phyloP scores from a whole-genome alignment of 164 flowering plant species.

The Berberis vulgaris region DNA sequence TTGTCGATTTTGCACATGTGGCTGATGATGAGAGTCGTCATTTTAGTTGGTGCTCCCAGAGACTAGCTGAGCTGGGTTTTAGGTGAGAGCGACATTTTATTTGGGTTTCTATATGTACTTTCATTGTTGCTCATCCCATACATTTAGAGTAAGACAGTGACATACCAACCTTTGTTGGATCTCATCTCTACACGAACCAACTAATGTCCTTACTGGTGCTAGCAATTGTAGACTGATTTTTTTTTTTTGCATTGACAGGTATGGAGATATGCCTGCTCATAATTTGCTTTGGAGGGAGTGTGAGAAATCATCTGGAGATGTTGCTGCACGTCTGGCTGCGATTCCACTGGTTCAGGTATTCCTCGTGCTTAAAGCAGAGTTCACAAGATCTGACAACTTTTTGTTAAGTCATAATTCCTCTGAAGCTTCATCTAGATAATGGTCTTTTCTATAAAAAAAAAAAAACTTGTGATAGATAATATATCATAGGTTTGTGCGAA shows the following conservation, averaged over 20 bases:
- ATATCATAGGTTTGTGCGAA: too few species aligned
- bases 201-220: neutral
- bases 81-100: constrained; percentile 26
- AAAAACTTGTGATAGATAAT: neutral
- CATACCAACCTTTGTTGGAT: too few species aligned
- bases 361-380: neutral
- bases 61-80: constrained; percentile 86
- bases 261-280: constrained; percentile 99
- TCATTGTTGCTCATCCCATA: neutral
- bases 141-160: neutral
- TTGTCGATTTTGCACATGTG: constrained; percentile 90
- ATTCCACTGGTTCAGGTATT: constrained; percentile 91
- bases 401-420: too few species aligned
- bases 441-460: too few species aligned
- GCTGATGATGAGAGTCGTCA: constrained; percentile 99
- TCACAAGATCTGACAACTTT: neutral
- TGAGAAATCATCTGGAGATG: constrained; percentile 73
- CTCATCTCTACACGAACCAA: too few species aligned
- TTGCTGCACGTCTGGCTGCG: constrained; percentile 81
- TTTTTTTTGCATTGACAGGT: constrained; percentile 27
- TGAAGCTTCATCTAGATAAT: too few species aligned
- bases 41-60: constrained; percentile 90
- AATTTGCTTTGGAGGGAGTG: constrained; percentile 96
- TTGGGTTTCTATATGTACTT: neutral
- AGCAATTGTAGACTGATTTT: neutral